Evolutionary conservation across 2,329 filamentous ascomycete genomes (phyloP), one percentile per base, ranked within the genome.

Genomic region (Cercospora sp.): DNA sequence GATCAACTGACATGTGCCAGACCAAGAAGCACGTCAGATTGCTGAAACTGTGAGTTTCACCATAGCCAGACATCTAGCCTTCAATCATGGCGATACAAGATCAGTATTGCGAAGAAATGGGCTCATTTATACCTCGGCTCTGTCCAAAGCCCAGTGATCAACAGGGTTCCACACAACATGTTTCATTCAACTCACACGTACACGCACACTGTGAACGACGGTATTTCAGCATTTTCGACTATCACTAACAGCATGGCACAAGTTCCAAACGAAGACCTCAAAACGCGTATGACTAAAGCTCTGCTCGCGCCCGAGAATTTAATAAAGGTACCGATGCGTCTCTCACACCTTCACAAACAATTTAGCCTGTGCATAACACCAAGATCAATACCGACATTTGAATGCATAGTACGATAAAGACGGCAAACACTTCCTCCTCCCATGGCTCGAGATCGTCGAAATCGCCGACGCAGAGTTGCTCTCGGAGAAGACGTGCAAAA

Each of bases 391-490:
- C 24, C 24, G 24, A 24, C 24, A 24, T 24, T 24, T 24, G 24
- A 24, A 24, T 10, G 1, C 10, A 16, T 28, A 72, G 67, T 72
- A 71, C 59, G 71, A 70, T 43, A 61, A 69, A 28, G 68, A 67
- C 21, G 67, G 61, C 67, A 57, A 45, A 21, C 69, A 72, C 37
- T 71, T 72, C 65, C 55, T 72, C 26, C 60, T 72, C 1, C 71
- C 71, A 34, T 71, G 67, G 66, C 71, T 72, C 18, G 66, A 69
- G 53, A 69, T 67, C 12, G 69, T 71, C 26, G 63, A 66, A 55
- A 66, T 71, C 30, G 43, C 57, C 30, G 32, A 61, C 32, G 69
- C 66, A 3, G 55, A 65, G 7, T 63, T 67, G 26, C 53, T 69
- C 24, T 70, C 71, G 3, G 58, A 66, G 21, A 68, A 65, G 32